phyloP scores from a whole-genome alignment of 2,329 filamentous ascomycete genomes.

The Calycina herbarum region DNA sequence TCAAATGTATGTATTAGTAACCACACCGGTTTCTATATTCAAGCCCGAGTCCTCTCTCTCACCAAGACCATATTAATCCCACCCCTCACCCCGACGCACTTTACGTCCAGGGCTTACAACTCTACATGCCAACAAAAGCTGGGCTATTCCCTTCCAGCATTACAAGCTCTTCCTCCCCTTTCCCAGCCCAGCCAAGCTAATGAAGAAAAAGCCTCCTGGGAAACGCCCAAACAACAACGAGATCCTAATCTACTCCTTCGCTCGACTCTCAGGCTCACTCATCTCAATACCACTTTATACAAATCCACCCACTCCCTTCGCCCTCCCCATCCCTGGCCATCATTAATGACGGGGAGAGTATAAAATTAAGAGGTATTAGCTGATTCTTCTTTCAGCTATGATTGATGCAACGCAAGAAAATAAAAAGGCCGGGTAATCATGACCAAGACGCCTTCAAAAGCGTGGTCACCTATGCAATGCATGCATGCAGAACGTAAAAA shows the following conservation, averaged over 20 bases:
- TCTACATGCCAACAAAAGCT: neutral
- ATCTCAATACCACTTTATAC: slow-evolving; percentile 6
- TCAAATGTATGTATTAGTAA: slow-evolving; percentile 7
- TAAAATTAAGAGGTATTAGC: slow-evolving; percentile 31
- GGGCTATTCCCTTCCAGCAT: slow-evolving; percentile 3
- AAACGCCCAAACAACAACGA: neutral
- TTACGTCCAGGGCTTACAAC: neutral
- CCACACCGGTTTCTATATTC: slow-evolving; percentile 7
- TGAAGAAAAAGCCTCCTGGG: neutral
- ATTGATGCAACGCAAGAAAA: slow-evolving; percentile 21
- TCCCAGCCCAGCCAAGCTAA: neutral
- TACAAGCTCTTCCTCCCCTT: neutral
- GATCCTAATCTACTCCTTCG: neutral
- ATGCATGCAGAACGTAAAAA: slow-evolving; percentile 22
- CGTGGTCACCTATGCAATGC: slow-evolving; percentile 18
- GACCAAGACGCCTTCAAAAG: slow-evolving; percentile 23
- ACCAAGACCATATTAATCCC: slow-evolving; percentile 1
- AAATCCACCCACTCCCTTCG: neutral
- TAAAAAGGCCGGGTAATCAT: slow-evolving; percentile 13
- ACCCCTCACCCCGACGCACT: neutral
- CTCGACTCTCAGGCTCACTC: neutral
- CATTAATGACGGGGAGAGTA: slow-evolving; percentile 18
- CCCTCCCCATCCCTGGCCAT: neutral
- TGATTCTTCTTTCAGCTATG: slow-evolving; percentile 18
- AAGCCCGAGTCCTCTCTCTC: slow-evolving; percentile 1